Evolutionary conservation across 805 yeast genomes (phyloP), one percentile per base, ranked within the genome.

Genomic region (Barnettozyma botsteinii): DNA sequence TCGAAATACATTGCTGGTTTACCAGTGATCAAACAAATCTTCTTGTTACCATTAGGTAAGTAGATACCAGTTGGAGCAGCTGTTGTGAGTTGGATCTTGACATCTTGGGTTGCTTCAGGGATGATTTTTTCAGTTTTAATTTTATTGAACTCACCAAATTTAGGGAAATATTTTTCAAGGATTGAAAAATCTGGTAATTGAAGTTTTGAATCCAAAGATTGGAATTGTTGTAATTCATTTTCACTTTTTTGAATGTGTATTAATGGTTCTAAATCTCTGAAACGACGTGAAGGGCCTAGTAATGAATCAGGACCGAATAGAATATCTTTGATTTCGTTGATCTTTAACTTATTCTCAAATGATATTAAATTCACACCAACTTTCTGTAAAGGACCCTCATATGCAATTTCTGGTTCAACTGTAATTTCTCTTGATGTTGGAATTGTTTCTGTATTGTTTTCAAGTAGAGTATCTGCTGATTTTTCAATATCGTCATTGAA

Each of bases 1-100:
- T 91, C 98, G 48, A 83, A 79, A 60, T 86, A 91, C 53, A 77
- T 73, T 14, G 93, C 95, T 34, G 79, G 80, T 36, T 73, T 73
- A 3, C 95, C 95, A 3, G 87, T 79, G 32, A 89, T 78, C 20
- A 81, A 66, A 69, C 96, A 83, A 61, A 77, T 73, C 52, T 70
- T 67, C 59, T 77, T 79, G 37, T 70, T 70, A 22, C 85, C 87
- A 58, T 70, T 85, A 30, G 87, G 82, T 42, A 82, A 64, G 47
- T 79, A 74, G 23, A 82, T 77, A 14, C 91, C 91, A 4, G 79
- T 67, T 3, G 91, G 93, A 2, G 91, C 83, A 40, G 77, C 79
- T 0, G 91, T 84, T 19, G 67, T 71, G 37, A 83, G 69, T 12
- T 65, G 71, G 17, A 74, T 53, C 45, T 75, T 72, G 26, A 72